phyloP scores from a whole-genome alignment of 164 flowering plant species.

The Stephania yunnanensis region DNA sequence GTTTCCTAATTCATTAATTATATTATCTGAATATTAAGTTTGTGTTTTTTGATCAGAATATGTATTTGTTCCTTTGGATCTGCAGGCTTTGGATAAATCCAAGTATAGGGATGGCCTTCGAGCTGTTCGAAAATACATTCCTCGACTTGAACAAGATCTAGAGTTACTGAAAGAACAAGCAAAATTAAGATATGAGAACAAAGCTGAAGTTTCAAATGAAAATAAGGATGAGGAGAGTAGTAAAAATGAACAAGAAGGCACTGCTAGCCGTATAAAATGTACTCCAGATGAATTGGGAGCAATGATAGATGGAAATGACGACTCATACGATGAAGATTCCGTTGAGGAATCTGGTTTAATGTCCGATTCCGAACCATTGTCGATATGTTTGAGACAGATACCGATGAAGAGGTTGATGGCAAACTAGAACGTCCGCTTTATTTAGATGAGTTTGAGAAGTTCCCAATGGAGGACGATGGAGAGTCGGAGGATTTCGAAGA shows the following conservation, averaged over 20 bases:
- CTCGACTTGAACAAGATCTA: conserved; percentile 76
- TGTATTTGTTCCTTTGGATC: neutral
- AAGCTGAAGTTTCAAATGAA: too few relatives aligned
- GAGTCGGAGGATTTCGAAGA: conserved; percentile 65
- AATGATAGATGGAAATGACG: conserved; percentile 23
- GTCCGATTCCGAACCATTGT: conserved; percentile 70
- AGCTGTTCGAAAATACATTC: conserved; percentile 66
- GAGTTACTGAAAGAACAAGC: conserved; percentile 53
- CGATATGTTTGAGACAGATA: conserved; percentile 92
- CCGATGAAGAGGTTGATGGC: conserved; percentile 42
- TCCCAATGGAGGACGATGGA: conserved; percentile 34
- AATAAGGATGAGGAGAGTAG: too few relatives aligned
- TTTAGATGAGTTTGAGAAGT: conserved; percentile 62
- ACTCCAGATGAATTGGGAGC: conserved; percentile 32
- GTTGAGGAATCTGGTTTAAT: conserved; percentile 24
- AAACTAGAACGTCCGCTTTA: conserved; percentile 47
- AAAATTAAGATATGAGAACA: conserved; percentile 21
- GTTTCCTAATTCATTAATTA: neutral
- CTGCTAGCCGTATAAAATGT: conserved; percentile 18
- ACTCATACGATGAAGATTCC: conserved; percentile 28
- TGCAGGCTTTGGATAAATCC: conserved; percentile 88
- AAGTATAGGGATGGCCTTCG: conserved; percentile 74
- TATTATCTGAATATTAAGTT: neutral
- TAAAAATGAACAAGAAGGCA: conserved; percentile 1
- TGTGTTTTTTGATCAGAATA: neutral